Base-by-base conservation (phyloP, 208 protist species). In the Novymonas esmeraldas region DNA sequence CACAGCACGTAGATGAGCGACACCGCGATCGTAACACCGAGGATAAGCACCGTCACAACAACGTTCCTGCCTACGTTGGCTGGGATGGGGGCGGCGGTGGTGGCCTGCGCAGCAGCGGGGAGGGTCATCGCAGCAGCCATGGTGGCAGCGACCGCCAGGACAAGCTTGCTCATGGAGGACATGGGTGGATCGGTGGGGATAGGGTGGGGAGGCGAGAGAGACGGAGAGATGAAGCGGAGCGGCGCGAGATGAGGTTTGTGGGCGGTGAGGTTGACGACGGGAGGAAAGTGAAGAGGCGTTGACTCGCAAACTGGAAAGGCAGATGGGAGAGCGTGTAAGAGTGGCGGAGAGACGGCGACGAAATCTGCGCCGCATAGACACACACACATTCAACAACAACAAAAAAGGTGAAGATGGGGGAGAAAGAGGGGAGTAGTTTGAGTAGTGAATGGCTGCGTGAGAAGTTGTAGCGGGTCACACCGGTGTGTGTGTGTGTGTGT, bases 31-130 rank as follows among this genome's bases (percentile, higher is more conserved):
- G 60, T 39, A 20, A 77, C 73, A 16, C 73, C 70, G 16, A 87
- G 62, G 22, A 87, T 76, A 46, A 87, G 78, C 10, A 87, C 73
- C 4, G 55, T 71, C 22, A 78, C 84, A 16, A 87, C 70, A 48
- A 83, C 74, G 52, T 72, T 76, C 49, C 70, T 56, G 29, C 34
- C 56, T 16, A 76, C 46, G 62, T 76, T 73, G n/a, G 74, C 55
- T 20, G 64, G 70, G 5, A 72, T 44, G 3, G 46, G 55, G 7
- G 66, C 28, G 13, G 45, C 64, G 9, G 64, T 76, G 13, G 56
- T 71, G 3, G 76, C 36, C 4, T 22, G 9, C 18, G 59, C 45
- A 52, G 18, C 18, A 6, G 24, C 24, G 31, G 56, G 39, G 13
- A 31, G 5, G 0, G 24, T 18, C 26, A 48, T 34, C 56, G 39